Evolutionary conservation across 2,329 filamentous ascomycete genomes (phyloP), one percentile per base, ranked within the genome.

Genomic region (Ilyonectria destructans): DNA sequence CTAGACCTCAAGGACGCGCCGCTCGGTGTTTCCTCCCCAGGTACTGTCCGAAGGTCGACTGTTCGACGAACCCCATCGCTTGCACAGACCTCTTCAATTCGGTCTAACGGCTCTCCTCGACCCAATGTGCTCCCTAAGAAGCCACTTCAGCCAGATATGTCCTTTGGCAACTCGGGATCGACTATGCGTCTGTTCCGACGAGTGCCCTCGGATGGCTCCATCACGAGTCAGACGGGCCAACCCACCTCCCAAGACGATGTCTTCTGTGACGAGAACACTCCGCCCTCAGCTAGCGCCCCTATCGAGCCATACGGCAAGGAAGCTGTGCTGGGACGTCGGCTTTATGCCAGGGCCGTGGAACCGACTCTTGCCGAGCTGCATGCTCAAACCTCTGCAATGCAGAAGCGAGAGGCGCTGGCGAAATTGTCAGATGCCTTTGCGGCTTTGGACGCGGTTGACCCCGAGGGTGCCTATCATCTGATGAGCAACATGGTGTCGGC

Each of bases 121-220:
- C 71, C 80, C 37, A 79, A 83, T 17, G 62, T 83, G 64, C 86
- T 85, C 2, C 81, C 89, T 1, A 95, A 94, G 81, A 91, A 93
- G 71, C 95, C 96, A 0, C 86, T 98, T 2, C 94, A 95, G 62
- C 88, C 96, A 2, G 94, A 98, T 77, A 91, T 97, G 85, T 97
- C 92, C 6, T 98, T 97, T 82, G 96, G 96, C 58, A 98, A 98
- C 80, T 93, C 92, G 8, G 94, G 93, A 1, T 98, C 96, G 1
- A 97, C 95, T 17, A 94, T 97, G 72, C 92, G 95, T 62, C 91
- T 97, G 59, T 98, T 98, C 85, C 93, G 94, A 71, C 90, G 96
- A 26, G 94, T 97, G 1, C 87, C 88, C 1, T 96, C 95, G 0
- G 93, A 94, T 75, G 85, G 86, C 74, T 90, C 85, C 23, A 84